phyloP scores from a whole-genome alignment of 768 basidiomycete species.

The Kwoniella sp. region DNA sequence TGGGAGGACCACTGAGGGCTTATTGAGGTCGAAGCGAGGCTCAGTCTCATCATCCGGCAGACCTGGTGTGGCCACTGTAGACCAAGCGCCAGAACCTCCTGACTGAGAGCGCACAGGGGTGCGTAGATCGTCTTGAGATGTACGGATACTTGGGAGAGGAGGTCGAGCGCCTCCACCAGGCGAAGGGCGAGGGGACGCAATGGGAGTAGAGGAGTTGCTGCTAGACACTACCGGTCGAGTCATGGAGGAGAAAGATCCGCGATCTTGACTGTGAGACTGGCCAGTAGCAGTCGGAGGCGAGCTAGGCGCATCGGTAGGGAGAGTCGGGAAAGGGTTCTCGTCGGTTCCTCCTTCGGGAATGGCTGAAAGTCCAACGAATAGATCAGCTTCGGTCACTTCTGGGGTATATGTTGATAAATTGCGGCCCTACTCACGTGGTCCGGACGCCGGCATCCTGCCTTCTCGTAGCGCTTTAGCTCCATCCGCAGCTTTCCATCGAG shows the following conservation, averaged over 20 bases:
- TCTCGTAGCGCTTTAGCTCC: constrained; percentile 95
- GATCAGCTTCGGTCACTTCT: neutral
- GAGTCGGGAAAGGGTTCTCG: constrained; percentile 26
- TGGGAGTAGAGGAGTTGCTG: constrained; percentile 26
- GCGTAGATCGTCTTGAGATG: constrained; percentile 15
- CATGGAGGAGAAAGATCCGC: constrained; percentile 33
- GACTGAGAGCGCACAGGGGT: constrained; percentile 29
- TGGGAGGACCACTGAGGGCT: constrained; percentile 19
- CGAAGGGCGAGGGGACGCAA: constrained; percentile 37
- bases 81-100: constrained; percentile 68
- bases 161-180: constrained; percentile 18
- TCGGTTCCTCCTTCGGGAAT: constrained; percentile 32
- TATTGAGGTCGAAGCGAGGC: constrained; percentile 31
- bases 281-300: constrained; percentile 5
- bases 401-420: no score
- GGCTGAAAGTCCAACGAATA: constrained; percentile 24
- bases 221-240: constrained; percentile 17
- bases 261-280: constrained; percentile 13
- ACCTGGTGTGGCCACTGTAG: constrained; percentile 75
- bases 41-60: constrained; percentile 45
- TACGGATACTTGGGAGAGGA: constrained; percentile 29
- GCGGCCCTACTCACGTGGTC: constrained; percentile 64
- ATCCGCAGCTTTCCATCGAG: constrained; percentile 97
- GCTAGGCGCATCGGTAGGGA: constrained; percentile 36
- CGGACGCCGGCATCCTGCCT: constrained; percentile 78